Conservation (phyloP, 352 stramenopile genomes). For the Pythium sp. region DNA sequence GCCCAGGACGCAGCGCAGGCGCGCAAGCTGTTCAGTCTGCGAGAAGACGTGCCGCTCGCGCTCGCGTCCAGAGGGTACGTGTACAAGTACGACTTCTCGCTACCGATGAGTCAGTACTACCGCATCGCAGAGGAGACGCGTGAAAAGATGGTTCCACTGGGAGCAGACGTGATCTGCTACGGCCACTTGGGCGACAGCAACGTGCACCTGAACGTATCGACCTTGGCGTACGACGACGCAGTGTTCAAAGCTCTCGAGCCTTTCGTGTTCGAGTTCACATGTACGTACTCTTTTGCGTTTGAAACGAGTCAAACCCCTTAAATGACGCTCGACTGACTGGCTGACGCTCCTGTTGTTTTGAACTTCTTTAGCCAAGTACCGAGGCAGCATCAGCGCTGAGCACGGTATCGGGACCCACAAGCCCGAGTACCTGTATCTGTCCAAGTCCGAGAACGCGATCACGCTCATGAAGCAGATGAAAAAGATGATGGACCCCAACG, state of each 20-base stretch:
- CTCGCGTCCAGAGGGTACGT: conserved; percentile 85
- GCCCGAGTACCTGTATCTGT: conserved; percentile 77
- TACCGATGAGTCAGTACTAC: conserved; percentile 92
- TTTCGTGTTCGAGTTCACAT: conserved; percentile 82
- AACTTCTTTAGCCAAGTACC: conserved; percentile 44
- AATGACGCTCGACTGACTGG: background rate
- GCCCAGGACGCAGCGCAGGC: conserved; percentile 91
- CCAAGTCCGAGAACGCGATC: conserved; percentile 83
- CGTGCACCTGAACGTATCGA: conserved; percentile 95
- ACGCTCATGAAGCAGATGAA: conserved; percentile 93
- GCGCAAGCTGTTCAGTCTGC: conserved; percentile 91
- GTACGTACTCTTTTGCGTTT: conserved; percentile 21
- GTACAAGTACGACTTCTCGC: conserved; percentile 98
- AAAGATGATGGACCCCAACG: conserved; percentile 91
- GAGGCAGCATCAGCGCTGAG: conserved; percentile 96
- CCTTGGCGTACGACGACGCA: conserved; percentile 53
- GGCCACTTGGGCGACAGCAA: conserved; percentile 97
- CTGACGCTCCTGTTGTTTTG: background rate
- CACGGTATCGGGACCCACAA: conserved; percentile 97
- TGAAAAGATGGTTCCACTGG: conserved; percentile 37
- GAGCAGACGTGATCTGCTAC: conserved; percentile 80
- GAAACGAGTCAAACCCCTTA: background rate
- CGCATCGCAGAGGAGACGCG: conserved; percentile 85
- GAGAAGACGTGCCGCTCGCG: conserved; percentile 92
- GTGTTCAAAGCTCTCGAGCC: conserved; percentile 66